Percentiles rank a stretch among this genome's conserved stretches.
Conservation (phyloP, 2,329 filamentous ascomycete genomes). For the Emergomyces pasteurianus region DNA sequence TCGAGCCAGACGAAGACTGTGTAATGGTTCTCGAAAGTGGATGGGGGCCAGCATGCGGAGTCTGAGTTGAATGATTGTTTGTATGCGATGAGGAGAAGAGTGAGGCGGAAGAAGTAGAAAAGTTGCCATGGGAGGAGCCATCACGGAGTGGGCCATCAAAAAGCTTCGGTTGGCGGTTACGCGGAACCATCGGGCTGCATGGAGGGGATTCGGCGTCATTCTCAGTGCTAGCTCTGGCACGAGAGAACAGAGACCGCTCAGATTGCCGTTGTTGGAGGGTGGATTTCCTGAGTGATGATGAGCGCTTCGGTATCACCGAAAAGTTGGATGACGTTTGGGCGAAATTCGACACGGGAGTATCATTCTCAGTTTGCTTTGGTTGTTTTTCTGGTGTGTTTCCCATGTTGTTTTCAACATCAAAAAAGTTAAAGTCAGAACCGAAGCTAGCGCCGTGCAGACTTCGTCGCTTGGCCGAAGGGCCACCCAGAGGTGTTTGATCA, state of each 20-base stretch:
- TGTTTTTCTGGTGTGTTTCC: conserved; percentile 14
- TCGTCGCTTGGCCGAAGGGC: conserved; percentile 76
- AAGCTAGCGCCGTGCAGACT: conserved; percentile 68
- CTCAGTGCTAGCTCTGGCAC: conserved; percentile 21
- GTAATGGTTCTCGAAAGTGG: conserved; percentile 79
- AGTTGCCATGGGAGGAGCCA: conserved; percentile 47
- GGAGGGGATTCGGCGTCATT: conserved; percentile 41
- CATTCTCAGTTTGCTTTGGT: conserved; percentile 11
- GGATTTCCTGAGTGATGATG: conserved; percentile 70
- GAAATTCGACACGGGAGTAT: conserved; percentile 16
- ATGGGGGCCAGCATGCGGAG: conserved; percentile 53
- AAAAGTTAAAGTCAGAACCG: conserved; percentile 58
- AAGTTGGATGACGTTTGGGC: conserved; percentile 34
- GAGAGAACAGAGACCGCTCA: conserved; percentile 47
- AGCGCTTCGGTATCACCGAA: conserved; percentile 51
- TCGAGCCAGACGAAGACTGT: conserved; percentile 74
- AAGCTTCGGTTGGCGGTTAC: conserved; percentile 58
- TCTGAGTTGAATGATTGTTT: conserved; percentile 21
- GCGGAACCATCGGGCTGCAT: conserved; percentile 42
- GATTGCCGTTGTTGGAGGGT: conserved; percentile 75
- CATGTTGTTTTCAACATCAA: conserved; percentile 42
- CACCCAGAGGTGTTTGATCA: conserved; percentile 56
- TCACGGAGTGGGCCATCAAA: conserved; percentile 62
- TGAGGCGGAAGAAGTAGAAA: conserved; percentile 40
- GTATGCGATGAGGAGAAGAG: conserved; percentile 23